Base-by-base conservation (phyloP, 495 filamentous ascomycete species). In the Podospora fimiseda region DNA sequence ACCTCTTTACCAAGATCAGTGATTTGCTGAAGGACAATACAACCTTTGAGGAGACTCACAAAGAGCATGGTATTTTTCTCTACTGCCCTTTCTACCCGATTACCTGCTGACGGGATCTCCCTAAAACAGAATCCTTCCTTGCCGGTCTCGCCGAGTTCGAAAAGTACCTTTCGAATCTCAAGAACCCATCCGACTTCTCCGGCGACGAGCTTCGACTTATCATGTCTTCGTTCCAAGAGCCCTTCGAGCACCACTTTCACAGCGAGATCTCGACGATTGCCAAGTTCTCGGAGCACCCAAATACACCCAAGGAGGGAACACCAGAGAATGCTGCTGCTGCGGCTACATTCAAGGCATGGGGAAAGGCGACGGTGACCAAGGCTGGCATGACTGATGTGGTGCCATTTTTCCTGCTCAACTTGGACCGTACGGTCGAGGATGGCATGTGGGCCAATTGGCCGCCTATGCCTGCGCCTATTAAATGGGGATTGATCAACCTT, bases 381-480 rank as follows among this genome's bases (percentile, higher is more conserved):
- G 74, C 75, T 0, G 75, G 75, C 43, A 55, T 69, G 2, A 64
- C 67, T 9, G 75, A 79, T 53, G 74, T 74, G 5, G 71, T 82
- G 21, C 78, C 77, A 0, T 78, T 82, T 60, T 79, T 82, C 66
- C 65, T 81, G 50, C 64, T 81, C 44, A 81, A 82, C 53, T 65
- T 80, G 16, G 79, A 82, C 60, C 63, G 67, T 37, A 74, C 73
- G 14, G 71, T 63, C 48, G 79, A 82, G 69, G 77, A 76, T 36
- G 79, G 79, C 23, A 51, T 68, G 49, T 80, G 78, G 78, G 64
- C 61, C 13, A 67, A 71, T 51, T 77, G 74, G 74, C 74, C 73
- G 2, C 74, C 74, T 2, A 77, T 77, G 56, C 74, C 74, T 16
- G 67, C 68, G 13, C 72, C 73, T 2, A 63, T 77, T 43, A 67